These are phyloP conservation scores for Gamarada debralockiae DNA, from an alignment of 495 filamentous ascomycete species.

Conservation along the genomic window DNA sequence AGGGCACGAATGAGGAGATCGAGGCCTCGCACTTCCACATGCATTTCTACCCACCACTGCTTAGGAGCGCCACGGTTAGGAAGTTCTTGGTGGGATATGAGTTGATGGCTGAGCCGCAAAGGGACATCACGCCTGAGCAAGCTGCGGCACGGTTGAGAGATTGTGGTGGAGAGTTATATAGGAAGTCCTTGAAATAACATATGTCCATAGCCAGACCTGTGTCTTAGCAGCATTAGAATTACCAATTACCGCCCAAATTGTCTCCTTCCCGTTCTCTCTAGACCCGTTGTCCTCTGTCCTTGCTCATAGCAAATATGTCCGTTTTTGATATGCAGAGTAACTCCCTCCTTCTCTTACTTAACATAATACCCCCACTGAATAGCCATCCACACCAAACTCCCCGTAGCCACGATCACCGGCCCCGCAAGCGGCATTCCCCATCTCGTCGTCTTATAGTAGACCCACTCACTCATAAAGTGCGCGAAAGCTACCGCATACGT, in stretches of 20 bases:
- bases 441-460: conserved; percentile 66
- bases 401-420: conserved; percentile 68
- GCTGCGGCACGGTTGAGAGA: conserved; percentile 72
- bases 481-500: conserved; percentile 74
- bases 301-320: too few relatives aligned
- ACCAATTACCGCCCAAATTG: neutral
- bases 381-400: conserved; percentile 77
- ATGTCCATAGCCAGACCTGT: neutral
- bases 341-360: conserved; percentile 1
- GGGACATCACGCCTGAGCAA: conserved; percentile 97
- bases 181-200: conserved; percentile 45
- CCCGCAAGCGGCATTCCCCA: conserved; percentile 65
- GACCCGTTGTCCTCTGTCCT: neutral
- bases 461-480: conserved; percentile 82
- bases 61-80: conserved; percentile 87
- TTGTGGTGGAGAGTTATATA: conserved; percentile 78
- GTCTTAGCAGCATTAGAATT: conserved; percentile 5
- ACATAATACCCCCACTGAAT: conserved; percentile 66
- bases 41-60: conserved; percentile 93
- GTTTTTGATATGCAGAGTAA: too few relatives aligned
- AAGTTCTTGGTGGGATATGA: conserved; percentile 98
- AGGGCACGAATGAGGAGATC: conserved; percentile 78
- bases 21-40: conserved; percentile 89
- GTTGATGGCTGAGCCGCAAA: conserved; percentile 92
- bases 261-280: neutral